These are phyloP conservation scores for Collybia nuda DNA, from an alignment of 768 basidiomycete genomes.

Conservation along the genomic window DNA sequence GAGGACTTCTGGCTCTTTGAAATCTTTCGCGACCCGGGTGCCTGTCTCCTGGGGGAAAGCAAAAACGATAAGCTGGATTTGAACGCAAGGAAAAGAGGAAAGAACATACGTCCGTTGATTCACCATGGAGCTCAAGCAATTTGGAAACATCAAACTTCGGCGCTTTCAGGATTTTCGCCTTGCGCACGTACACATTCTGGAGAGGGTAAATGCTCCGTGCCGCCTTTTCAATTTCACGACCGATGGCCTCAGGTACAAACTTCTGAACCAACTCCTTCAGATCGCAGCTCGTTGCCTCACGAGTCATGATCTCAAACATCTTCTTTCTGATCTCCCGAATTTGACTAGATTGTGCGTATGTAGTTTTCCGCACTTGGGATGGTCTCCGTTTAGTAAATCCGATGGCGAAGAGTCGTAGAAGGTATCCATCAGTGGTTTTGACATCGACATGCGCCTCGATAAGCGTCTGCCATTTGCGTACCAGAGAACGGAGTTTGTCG, in stretches of 20 bases:
- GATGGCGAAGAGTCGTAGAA: slow-evolving; percentile 97
- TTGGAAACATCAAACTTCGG: slow-evolving; percentile 97
- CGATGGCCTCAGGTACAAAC: slow-evolving; percentile 98
- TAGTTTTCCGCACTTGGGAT: slow-evolving; percentile 97
- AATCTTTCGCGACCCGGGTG: slow-evolving; percentile 90
- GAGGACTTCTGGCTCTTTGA: slow-evolving; percentile 96
- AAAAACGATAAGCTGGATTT: slow-evolving; percentile 7
- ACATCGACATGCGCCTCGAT: slow-evolving; percentile 99
- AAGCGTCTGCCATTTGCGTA: slow-evolving; percentile 99
- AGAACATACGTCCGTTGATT: slow-evolving; percentile 83
- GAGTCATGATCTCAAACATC: slow-evolving; percentile 99
- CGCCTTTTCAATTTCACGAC: slow-evolving; percentile 99
- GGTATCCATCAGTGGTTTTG: slow-evolving; percentile 99
- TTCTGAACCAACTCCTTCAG: slow-evolving; percentile 98
- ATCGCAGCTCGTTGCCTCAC: slow-evolving; percentile 93
- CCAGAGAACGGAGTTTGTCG: slow-evolving; percentile 99
- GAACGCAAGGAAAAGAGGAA: not conserved
- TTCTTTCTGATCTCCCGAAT: slow-evolving; percentile 97
- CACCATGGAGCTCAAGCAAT: slow-evolving; percentile 95
- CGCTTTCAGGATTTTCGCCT: slow-evolving; percentile 98
- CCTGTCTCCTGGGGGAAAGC: slow-evolving; percentile 76
- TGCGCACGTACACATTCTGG: slow-evolving; percentile 98
- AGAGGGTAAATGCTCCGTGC: slow-evolving; percentile 95
- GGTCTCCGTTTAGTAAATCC: slow-evolving; percentile 98
- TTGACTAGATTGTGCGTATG: slow-evolving; percentile 94